Conservation (phyloP, 1,139 yeast species). For the Suhomyces taliae region DNA sequence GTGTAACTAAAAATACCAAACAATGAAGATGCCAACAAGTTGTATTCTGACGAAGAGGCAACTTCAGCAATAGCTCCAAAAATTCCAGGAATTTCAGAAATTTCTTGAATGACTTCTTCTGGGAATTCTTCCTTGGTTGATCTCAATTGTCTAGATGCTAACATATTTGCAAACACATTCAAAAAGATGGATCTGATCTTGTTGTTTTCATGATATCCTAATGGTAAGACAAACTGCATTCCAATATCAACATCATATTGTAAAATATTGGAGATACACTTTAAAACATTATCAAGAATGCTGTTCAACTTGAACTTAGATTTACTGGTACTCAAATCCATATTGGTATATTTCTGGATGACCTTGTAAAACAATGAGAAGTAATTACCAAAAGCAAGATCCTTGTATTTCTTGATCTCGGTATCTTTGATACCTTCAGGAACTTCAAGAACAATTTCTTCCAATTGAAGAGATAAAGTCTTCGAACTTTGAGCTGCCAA, state of each 20-base stretch:
- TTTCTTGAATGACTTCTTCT: conserved; percentile 21
- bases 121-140: conserved; percentile 27
- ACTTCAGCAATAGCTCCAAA: conserved; percentile 63
- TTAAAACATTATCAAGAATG: conserved; percentile 66
- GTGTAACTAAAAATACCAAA: conserved; percentile 60
- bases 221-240: conserved; percentile 69
- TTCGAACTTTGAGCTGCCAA: conserved; percentile 66
- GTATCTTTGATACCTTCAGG: conserved; percentile 60
- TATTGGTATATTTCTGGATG: conserved; percentile 56
- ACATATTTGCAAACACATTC: conserved; percentile 73
- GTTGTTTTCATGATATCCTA: conserved; percentile 71
- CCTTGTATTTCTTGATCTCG: conserved; percentile 58
- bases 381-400: conserved; percentile 67
- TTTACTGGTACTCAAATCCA: conserved; percentile 24
- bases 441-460: conserved; percentile 58
- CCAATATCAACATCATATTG: conserved; percentile 79
- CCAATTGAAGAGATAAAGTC: conserved; percentile 55
- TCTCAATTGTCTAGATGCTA: conserved; percentile 37
- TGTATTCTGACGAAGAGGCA: conserved; percentile 54
- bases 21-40: conserved; percentile 63
- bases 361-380: conserved; percentile 72
- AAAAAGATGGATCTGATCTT: conserved; percentile 70
- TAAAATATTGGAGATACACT: conserved; percentile 65
- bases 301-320: conserved; percentile 54
- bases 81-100: conserved; percentile 29